Evolutionary conservation across 2,329 filamentous ascomycete species (phyloP), one percentile per base, ranked within the genome.

Genomic region (Bipolaris oryzae): DNA sequence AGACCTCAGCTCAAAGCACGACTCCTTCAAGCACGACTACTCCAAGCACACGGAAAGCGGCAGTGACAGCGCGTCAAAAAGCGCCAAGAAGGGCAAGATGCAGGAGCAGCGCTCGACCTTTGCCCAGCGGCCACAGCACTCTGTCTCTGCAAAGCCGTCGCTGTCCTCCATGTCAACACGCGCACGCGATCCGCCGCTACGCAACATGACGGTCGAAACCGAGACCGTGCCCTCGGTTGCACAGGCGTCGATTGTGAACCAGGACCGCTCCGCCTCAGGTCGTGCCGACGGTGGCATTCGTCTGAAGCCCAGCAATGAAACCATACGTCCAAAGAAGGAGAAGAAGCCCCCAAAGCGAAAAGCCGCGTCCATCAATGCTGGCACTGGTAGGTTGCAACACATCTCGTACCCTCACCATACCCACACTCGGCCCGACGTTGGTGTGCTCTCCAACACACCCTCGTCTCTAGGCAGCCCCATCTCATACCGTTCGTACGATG

Each of bases 161-260:
- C 86, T 87, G 47, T 84, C 89, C 34, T 88, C 88, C 58, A 84
- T 90, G 38, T 80, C 80, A 49, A 78, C 79, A 53, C 91, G 92
- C 71, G 82, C 85, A 83, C 60, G 59, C 49, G 91, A 96, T 72
- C 88, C 87, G n/a, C 89, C 90, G 34, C 84, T 88, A 55, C 87
- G 89, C 71, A 95, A 91, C 68, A 97, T 99, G 92, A 98, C 92
- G 9, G 94, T 98, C 13, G 95, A 99, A 79, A 97, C 95, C 0
- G 95, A 99, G 77, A 96, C 93, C 0, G 95, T 99, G 35, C 89
- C 87, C 41, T 96, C 93, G 3, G 90, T 97, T 52, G 92, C 93
- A 10, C 93, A 96, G 71, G 87, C 89, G 9, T 81, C 96, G 25
- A 87, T 89, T 33, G 85, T 85, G 23, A 76, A 80, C 34, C 80